A percentile compares a stretch with the other conserved stretches of the same genome.
These are phyloP conservation scores for Thielaviopsis ethacetica DNA, from an alignment of 2,329 filamentous ascomycete genomes.

Conservation along the genomic window DNA sequence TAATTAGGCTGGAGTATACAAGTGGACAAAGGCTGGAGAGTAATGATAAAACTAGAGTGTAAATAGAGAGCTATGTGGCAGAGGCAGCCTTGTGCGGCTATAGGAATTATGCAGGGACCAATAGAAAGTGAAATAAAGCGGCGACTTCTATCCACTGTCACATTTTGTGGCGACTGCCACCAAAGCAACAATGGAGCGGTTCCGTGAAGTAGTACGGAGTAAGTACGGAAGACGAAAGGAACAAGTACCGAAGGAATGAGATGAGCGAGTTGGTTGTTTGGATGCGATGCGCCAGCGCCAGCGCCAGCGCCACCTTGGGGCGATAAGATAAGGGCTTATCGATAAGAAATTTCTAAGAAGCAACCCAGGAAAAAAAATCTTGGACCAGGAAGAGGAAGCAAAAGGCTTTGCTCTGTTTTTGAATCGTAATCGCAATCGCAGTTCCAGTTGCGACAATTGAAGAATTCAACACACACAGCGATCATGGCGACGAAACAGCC, in stretches of 20 bases:
- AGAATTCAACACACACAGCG: not conserved
- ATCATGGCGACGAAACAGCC: slow-evolving; percentile 45
- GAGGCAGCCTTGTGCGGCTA: not conserved
- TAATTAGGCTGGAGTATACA: not conserved
- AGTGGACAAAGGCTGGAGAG: too few relatives aligned
- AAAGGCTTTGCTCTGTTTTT: not conserved
- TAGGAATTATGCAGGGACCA: not conserved
- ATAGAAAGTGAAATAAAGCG: not conserved
- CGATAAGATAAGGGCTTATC: slow-evolving; percentile 12
- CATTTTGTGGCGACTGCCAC: not conserved
- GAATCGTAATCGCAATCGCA: not conserved
- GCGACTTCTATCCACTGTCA: not conserved
- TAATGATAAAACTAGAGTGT: not conserved
- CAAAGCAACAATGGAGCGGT: not conserved
- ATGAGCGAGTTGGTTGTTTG: not conserved
- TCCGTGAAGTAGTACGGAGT: not conserved
- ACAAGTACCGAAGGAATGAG: not conserved
- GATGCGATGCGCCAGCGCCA: not conserved
- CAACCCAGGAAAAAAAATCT: slow-evolving; percentile 11
- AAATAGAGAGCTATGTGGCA: too few relatives aligned
- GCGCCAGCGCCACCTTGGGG: not conserved
- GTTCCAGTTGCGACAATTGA: not conserved
- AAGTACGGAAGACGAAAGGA: too few relatives aligned
- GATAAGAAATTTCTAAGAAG: slow-evolving; percentile 15
- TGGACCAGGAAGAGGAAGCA: slow-evolving; percentile 8